Evolutionary conservation across 768 basidiomycete species (phyloP), one percentile per base, ranked within the genome.

Genomic region (Solioccasus polychromus): DNA sequence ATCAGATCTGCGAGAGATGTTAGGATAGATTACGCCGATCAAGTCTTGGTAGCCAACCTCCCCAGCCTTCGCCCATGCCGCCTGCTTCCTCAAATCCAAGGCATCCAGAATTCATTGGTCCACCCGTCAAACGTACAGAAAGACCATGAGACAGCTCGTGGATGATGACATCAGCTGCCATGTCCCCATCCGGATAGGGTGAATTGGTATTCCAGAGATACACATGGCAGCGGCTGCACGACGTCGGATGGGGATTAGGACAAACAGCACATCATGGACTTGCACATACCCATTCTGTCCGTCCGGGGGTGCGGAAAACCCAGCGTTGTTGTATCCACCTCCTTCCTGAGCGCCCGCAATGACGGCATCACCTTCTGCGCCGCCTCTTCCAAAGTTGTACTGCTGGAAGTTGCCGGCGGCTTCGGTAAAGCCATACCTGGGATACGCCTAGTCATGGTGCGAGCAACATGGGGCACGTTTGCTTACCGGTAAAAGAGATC

Each of bases 1-100:
- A 96, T 69, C 71, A 85, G 92, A 57, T 93, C 89, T 74, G n/a
- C n/a, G 39, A 26, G 9, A 19, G 3, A 31, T 2, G 17, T 57
- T 8, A 44, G 40, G 11, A 8, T 3, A 8, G 31, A 0, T 43
- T 11, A 18, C 4, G 4, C 7, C 0, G 3, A 12, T 19, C n/a
- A n/a, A n/a, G n/a, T n/a, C n/a, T n/a, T n/a, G n/a, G n/a, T n/a
- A n/a, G 66, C 71, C 35, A 45, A 77, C 80, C 83, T 52, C 93
- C 93, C 93, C 93, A 96, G 14, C 93, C 93, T 69, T 96, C 92
- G 54, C 94, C 94, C 94, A 97, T 97, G 19, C 93, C 95, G 30
- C 95, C 95, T 20, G 83, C 77, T 71, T 98, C 93, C 41, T 94
- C 94, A 84, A 88, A 98, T 10, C 91, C 92, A 45, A 98, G 82